These are phyloP conservation scores for Pecoramyces ruminantium DNA, from an alignment of 192 early-diverging fungal genomes.

Conservation along the genomic window DNA sequence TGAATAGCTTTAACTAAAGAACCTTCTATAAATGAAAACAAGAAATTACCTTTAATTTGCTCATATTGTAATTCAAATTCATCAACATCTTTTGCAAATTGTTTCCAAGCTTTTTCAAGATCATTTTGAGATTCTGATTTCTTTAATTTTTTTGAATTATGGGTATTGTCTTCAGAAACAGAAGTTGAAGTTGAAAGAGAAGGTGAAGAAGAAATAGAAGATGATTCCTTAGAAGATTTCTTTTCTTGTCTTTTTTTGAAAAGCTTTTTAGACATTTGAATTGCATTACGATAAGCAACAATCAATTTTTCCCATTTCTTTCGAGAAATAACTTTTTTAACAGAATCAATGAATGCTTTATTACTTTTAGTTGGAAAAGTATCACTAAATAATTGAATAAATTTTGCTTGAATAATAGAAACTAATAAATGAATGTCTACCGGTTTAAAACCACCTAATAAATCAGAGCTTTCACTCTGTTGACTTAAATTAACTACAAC, in stretches of 20 bases:
- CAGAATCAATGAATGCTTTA: conserved; percentile 62
- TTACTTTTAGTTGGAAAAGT: conserved; percentile 85
- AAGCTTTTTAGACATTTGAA: conserved; percentile 58
- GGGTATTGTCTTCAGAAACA: conserved; percentile 10
- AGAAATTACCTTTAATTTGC: conserved; percentile 49
- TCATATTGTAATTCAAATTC: conserved; percentile 61
- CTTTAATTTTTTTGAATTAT: conserved; percentile 7
- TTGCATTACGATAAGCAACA: conserved; percentile 52
- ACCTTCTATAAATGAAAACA: conserved; percentile 92
- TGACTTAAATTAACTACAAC: conserved; percentile 93
- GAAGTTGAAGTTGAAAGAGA: not conserved
- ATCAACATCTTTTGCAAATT: conserved; percentile 40
- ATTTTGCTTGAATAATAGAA: conserved; percentile 62
- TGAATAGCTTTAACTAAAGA: conserved; percentile 74
- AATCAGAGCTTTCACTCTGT: conserved; percentile 83
- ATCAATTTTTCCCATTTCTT: conserved; percentile 74
- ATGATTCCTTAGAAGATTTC: not conserved
- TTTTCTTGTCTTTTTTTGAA: conserved; percentile 7
- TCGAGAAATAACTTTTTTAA: conserved; percentile 48
- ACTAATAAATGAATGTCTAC: conserved; percentile 68
- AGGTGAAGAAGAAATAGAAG: not conserved
- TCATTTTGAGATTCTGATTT: conserved; percentile 6
- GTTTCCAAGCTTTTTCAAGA: conserved; percentile 43
- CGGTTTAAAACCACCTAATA: conserved; percentile 95
- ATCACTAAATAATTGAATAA: conserved; percentile 64